Evolutionary conservation across 768 basidiomycete genomes (phyloP), one percentile per base, ranked within the genome.

Genomic region (Mycena epipterygia): DNA sequence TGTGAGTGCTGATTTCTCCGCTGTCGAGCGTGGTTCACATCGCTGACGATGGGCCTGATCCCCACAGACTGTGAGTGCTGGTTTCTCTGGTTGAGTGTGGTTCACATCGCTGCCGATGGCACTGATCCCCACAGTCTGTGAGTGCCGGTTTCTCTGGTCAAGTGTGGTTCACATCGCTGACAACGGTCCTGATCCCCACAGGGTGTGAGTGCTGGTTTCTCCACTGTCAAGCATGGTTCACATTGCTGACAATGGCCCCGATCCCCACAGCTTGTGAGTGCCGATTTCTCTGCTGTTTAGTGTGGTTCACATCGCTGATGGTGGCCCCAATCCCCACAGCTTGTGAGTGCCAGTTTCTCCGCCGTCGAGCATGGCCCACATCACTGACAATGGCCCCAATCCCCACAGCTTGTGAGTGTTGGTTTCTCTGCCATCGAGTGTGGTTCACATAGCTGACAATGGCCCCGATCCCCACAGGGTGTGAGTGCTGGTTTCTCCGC

Each of bases 231-330:
- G 25, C 25, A 37, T 23, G 35, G n/a, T n/a, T n/a, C n/a, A n/a
- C 56, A 13, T 27, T 23, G 37, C 56, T 57, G 56, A 57, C n/a
- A 35, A 37, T 37, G n/a, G n/a, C n/a, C n/a, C n/a, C n/a, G 32
- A 53, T 53, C 52, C 21, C 30, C 13, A 53, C 32, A 53, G 52
- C 19, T 9, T 53, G 52, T 53, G 52, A 53, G 52, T 53, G 52
- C 21, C 8, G 30, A 5, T 33, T 53, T 21, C 17, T 21, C 42
- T 9, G 42, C 17, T n/a, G 12, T 33, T 14, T 6, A 37, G 35
- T 19, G 5, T 19, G 1, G 30, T 53, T 32, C 42, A 17, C 42
- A 17, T 17, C 12, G 42, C 42, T 42, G 16, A 42, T 5, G 39
- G 2, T 25, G 16, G 39, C 57, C 33, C 41, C 11, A 21, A 42